Evolutionary conservation across 257 asterid genomes (phyloP), one percentile per base, ranked within the genome.

Genomic region (Primulina eburnea): DNA sequence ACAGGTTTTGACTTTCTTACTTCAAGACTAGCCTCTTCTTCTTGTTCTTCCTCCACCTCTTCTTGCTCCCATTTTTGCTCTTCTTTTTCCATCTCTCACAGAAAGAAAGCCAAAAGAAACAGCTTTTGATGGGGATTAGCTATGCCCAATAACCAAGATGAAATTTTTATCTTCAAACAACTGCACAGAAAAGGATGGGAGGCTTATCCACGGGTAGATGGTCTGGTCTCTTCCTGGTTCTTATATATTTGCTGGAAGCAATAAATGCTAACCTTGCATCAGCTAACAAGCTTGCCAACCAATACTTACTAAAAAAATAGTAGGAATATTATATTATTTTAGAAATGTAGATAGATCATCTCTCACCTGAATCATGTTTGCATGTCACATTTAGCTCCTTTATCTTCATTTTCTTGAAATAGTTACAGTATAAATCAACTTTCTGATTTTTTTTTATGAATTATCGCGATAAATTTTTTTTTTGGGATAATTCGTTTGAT

Each of bases 61-160:
- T 50, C 73, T 60, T 73, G 75, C 62, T 78, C 87, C 89, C 82
- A 68, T 69, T 71, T 73, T 62, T 66, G 76, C 70, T 80, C 87
- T 64, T 70, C 87, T 33, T 62, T 76, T 52, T 79, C 92, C 94
- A 85, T 89, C 69, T 37, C 65, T 12, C 55, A 14, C 55, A 47
- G 52, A 40, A 10, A 40, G 5, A 40, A 40, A 5, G 40, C 4
- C 52, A 40, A 40, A 40, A 2, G 52, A 40, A 40, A 11, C 16
- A 40, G 7, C 55, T 47, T 47, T 47, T 14, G 53, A 43, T 12
- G 17, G 17, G 2, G 53, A 43, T 12, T 43, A 1, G n/a, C 1
- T 43, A 43, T 43, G n/a, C 55, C 50, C 18, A 47, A 14, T 4
- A 47, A 14, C 55, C 55, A 47, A 47, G 55, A 47, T 47, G n/a